Evolutionary conservation across 257 asterid species (phyloP).

Genomic region (Fraxinus quadrangulata): DNA sequence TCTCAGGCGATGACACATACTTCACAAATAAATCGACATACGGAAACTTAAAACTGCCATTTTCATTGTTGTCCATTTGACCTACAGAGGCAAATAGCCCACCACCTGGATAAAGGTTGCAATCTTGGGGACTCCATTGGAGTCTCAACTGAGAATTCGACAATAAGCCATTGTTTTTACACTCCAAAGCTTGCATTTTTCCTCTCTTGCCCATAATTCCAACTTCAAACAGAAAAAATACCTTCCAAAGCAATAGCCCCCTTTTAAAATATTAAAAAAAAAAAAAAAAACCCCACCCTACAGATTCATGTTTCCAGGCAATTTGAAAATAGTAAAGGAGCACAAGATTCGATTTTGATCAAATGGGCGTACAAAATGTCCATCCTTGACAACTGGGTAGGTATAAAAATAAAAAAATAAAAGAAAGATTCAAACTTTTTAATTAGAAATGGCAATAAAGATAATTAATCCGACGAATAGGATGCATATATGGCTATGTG

Average conservation of each 20-base stretch:
- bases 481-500: not conserved
- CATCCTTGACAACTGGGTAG: slow-evolving; percentile 37
- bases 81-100: slow-evolving; percentile 92
- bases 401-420: not conserved
- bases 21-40: slow-evolving; percentile 61
- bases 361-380: slow-evolving; percentile 30
- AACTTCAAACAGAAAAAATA: not conserved
- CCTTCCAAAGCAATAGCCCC: not conserved
- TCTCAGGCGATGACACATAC: slow-evolving; percentile 65
- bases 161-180: slow-evolving; percentile 46
- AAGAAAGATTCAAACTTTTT: slow-evolving; percentile 17
- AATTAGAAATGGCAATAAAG: not conserved
- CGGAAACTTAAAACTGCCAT: slow-evolving; percentile 66
- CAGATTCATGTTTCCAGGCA: slow-evolving; percentile 33
- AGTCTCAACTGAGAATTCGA: slow-evolving; percentile 63
- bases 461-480: slow-evolving; percentile 14
- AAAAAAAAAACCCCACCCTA: slow-evolving; percentile 6
- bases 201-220: slow-evolving; percentile 40
- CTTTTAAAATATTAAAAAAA: slow-evolving; percentile 2
- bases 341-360: slow-evolving; percentile 32
- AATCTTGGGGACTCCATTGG: slow-evolving; percentile 62
- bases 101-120: slow-evolving; percentile 54
- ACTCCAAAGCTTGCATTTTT: slow-evolving; percentile 49
- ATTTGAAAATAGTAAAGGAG: slow-evolving; percentile 18
- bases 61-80: slow-evolving; percentile 65